Percentiles rank a stretch among this genome's conserved stretches.
Conservation (phyloP, 2,329 filamentous ascomycete species). For the Coniochaeta prunicola region DNA sequence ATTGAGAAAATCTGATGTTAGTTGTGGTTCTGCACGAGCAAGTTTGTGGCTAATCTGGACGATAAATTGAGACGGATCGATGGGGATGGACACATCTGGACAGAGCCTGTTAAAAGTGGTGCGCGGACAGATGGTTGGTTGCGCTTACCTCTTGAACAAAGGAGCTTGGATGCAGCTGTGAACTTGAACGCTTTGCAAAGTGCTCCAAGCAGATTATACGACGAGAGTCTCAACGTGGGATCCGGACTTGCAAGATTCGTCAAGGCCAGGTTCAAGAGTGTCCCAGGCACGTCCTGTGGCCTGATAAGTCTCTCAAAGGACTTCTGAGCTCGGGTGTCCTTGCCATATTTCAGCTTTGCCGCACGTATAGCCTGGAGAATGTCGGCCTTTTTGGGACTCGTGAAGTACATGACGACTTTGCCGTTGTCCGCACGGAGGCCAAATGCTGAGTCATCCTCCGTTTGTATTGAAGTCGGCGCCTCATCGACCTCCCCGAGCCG, state of each 20-base stretch:
- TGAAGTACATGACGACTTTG: conserved; percentile 67
- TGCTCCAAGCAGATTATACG: conserved; percentile 61
- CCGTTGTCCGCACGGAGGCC: conserved; percentile 61
- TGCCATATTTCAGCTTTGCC: conserved; percentile 58
- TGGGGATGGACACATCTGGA: conserved; percentile 54
- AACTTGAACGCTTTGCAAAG: conserved; percentile 64
- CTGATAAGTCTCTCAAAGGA: conserved; percentile 58
- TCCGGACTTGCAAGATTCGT: conserved; percentile 60
- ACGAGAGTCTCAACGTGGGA: conserved; percentile 51
- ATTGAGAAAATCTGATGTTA: conserved; percentile 63
- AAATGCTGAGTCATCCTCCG: conserved; percentile 61
- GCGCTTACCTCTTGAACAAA: conserved; percentile 51
- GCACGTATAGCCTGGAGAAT: conserved; percentile 56
- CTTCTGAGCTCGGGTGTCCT: conserved; percentile 53
- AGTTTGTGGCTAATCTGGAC: conserved; percentile 58
- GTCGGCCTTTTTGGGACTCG: conserved; percentile 56
- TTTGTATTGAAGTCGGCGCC: conserved; percentile 55
- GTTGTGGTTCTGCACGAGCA: conserved; percentile 55
- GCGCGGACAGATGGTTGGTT: conserved; percentile 2
- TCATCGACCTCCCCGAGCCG: conserved; percentile 61
- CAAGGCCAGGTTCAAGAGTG: conserved; percentile 58
- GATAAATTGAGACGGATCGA: conserved; percentile 57
- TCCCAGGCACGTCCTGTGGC: conserved; percentile 64
- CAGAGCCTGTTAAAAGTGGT: conserved; percentile 5
- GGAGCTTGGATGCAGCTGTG: conserved; percentile 50